Base-by-base conservation (phyloP, 139 green algal genomes). In the Mesotaenium endlicherianum region DNA sequence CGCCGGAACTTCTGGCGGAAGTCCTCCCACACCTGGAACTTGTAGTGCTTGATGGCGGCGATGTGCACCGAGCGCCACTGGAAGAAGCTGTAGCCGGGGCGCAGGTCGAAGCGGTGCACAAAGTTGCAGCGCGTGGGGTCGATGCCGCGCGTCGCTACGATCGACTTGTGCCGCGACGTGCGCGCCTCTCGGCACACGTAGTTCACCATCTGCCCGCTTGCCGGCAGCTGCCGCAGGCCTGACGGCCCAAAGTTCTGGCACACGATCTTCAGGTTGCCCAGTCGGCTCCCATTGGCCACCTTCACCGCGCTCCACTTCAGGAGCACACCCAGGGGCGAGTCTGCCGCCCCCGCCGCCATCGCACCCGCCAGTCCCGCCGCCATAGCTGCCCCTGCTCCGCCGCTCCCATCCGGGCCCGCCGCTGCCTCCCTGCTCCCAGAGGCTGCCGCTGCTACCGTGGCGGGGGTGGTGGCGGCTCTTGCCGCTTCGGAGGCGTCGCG, bases 31-130 rank as follows among this genome's bases (percentile, higher is more conserved):
- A 82, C 75, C 36, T 75, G 75, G 31, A 75, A 82, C 42, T 82
- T 82, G 75, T 76, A 82, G 42, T 82, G 75, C 2, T 82, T 82
- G 41, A 82, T 82, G 75, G 31, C n/a, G 0, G 69, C 69, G n/a
- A n/a, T n/a, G n/a, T n/a, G n/a, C 50, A 20, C 26, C 50, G 20
- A 34, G 20, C 50, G 20, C 50, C 50, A 64, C 20, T 64, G 20
- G 11, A 42, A 40, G 11, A 42, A 40, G 31, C 34, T 75, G 16
- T 14, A 40, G 14, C 64, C 14, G 40, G 34, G 14, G 64, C 17
- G 64, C 31, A 82, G 42, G 16, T 82, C 75, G 16, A 82, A 82
- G 26, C 14, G 41, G 31, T 82, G 75, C 26, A 82, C 34, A 2
- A 34, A 30, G 2, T 30, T 44, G 1, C 57, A 77, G 20, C n/a